phyloP scores from a whole-genome alignment of 176 grass and related monocot species.

The Miscanthus lutarioriparius region DNA sequence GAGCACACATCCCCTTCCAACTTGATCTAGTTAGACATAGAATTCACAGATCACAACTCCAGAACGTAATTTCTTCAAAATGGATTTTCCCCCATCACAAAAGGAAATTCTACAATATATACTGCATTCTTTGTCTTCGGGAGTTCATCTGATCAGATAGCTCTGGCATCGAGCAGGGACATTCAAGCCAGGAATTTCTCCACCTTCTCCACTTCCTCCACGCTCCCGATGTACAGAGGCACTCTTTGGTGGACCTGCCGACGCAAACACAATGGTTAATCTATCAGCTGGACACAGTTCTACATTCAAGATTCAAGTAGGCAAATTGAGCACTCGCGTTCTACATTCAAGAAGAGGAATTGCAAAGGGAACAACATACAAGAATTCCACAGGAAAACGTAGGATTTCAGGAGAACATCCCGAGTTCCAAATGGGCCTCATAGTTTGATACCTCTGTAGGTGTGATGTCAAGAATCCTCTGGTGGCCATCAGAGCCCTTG shows the following conservation, averaged over 20 bases:
- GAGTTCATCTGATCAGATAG: neutral
- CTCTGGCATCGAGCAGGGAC: neutral
- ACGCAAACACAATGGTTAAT: neutral
- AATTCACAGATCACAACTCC: neutral
- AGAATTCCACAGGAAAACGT: neutral
- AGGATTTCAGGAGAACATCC: no score
- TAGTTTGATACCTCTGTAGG: conserved; percentile 49
- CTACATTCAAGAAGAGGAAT: neutral
- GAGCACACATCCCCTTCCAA: neutral
- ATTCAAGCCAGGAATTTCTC: conserved; percentile 84
- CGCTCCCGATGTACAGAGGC: conserved; percentile 92
- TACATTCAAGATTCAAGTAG: neutral
- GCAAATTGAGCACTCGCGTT: neutral
- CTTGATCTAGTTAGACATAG: neutral
- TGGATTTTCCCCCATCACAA: neutral
- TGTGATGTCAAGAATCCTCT: conserved; percentile 83
- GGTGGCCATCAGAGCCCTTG: conserved; percentile 89
- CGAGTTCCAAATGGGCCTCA: no score
- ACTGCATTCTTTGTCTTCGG: neutral
- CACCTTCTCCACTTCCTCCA: conserved; percentile 93
- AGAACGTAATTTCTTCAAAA: conserved; percentile 4
- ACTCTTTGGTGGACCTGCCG: conserved; percentile 92
- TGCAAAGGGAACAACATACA: neutral
- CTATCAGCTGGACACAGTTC: neutral
- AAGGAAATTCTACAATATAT: conserved; percentile 24